Base-by-base conservation (phyloP, 257 asterid genomes). In the Nicotiana knightiana region DNA sequence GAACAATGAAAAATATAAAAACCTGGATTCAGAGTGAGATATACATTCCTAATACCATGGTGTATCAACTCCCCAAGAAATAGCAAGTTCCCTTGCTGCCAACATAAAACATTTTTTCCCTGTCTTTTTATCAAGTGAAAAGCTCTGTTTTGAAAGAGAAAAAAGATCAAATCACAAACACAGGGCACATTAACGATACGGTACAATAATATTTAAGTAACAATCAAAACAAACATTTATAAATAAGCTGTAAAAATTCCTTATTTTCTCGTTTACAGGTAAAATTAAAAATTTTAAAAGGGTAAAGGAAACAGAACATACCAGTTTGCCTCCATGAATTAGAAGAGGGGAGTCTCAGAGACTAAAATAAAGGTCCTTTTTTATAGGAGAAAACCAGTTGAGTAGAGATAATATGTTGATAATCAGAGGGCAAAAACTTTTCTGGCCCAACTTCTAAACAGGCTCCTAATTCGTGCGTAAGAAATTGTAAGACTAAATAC, bases 381-480 rank as follows among this genome's bases (percentile, higher is more conserved):
- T 83, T 86, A 80, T 83, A 54, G 59, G 86, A 70, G 28, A 35
- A 82, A 17, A 28, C 68, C 70, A 79, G 55, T 0, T 84, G 83
- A 21, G 81, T 83, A 3, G 89, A 86, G 54, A 81, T 18, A 51
- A 88, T 82, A 18, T 81, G 82, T 39, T 70, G 30, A 59, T 64
- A 83, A 85, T 89, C 90, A 15, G 62, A 13, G 0, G 89, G 91
- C 54, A 90, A 80, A 77, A 90, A 90, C 35, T 55, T 75, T 53
- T 78, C 26, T 21, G 24, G 24, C 24, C 24, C 24, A 21, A 21
- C 24, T 21, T 21, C 24, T 21, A 21, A 21, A 21, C 24, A 21
- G 24, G 24, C 24, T 21, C 24, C 24, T 21, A 0, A 21, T 21
- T 21, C 0, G 24, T 21, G 24, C 24, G 24, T 21, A 21, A 21